These are phyloP conservation scores for Solanum neorickii DNA, from an alignment of 257 asterid species.

Conservation along the genomic window DNA sequence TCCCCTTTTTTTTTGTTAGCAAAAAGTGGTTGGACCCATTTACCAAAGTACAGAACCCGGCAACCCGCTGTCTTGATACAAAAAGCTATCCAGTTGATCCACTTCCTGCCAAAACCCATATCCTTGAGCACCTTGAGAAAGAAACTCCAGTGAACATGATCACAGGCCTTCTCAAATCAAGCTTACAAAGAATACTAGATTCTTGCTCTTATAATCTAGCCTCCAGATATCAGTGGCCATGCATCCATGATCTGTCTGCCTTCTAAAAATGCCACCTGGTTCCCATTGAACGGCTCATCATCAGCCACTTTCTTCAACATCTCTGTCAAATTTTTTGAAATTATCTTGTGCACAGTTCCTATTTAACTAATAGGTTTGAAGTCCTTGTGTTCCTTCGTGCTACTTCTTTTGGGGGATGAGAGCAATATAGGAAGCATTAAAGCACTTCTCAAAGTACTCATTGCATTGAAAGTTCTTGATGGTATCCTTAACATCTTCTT, in stretches of 20 bases:
- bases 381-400: neutral
- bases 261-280: neutral
- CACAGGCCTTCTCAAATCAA: neutral
- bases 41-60: neutral
- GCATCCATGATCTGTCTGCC: neutral
- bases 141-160: neutral
- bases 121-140: neutral
- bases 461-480: neutral
- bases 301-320: neutral
- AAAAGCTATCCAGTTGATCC: neutral
- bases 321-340: neutral
- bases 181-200: neutral
- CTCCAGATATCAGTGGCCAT: neutral
- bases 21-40: neutral
- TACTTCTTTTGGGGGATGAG: neutral
- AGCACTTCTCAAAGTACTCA: neutral
- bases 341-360: neutral
- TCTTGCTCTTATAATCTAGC: neutral
- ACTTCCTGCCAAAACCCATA: neutral
- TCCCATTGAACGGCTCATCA: neutral
- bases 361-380: neutral
- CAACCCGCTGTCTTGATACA: neutral
- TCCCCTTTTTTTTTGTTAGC: no score
- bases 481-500: neutral
- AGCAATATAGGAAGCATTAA: neutral